phyloP scores from a whole-genome alignment of 805 yeast genomes.

The Ogataea methanolica region DNA sequence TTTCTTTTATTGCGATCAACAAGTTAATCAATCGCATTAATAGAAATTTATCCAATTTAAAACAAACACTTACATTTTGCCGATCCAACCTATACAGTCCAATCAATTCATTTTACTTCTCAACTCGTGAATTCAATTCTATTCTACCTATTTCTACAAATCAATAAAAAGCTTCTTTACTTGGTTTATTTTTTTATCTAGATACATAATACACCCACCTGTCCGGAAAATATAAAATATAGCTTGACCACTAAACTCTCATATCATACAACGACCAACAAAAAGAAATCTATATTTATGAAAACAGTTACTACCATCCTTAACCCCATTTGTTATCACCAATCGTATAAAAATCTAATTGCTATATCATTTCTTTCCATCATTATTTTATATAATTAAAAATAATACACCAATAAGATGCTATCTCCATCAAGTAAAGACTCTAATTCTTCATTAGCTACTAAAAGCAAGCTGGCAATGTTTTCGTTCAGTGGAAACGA shows the following conservation, averaged over 20 bases:
- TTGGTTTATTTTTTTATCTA: too few relatives aligned
- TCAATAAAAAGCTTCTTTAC: not conserved
- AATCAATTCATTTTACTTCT: too few relatives aligned
- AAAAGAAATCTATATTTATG: too few relatives aligned
- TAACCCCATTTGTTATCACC: not conserved
- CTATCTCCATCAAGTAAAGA: conserved; percentile 23
- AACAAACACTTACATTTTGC: too few relatives aligned
- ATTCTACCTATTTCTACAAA: not conserved
- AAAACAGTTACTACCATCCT: not conserved
- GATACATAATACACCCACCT: too few relatives aligned
- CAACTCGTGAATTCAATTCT: not conserved
- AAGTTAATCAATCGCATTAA: too few relatives aligned
- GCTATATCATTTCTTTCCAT: not conserved
- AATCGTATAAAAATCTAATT: not conserved
- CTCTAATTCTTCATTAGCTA: conserved; percentile 6
- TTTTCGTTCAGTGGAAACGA: conserved; percentile 10
- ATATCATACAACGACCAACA: too few relatives aligned
- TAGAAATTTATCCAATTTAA: too few relatives aligned
- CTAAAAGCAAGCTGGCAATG: conserved; percentile 10
- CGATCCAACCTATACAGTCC: too few relatives aligned
- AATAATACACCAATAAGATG: conserved; percentile 5
- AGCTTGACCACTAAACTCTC: too few relatives aligned
- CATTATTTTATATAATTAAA: not conserved
- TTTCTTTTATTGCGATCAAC: too few relatives aligned
- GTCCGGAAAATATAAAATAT: too few relatives aligned